Evolutionary conservation across 2,329 filamentous ascomycete genomes (phyloP).

Genomic region (Ampelomyces quisqualis): DNA sequence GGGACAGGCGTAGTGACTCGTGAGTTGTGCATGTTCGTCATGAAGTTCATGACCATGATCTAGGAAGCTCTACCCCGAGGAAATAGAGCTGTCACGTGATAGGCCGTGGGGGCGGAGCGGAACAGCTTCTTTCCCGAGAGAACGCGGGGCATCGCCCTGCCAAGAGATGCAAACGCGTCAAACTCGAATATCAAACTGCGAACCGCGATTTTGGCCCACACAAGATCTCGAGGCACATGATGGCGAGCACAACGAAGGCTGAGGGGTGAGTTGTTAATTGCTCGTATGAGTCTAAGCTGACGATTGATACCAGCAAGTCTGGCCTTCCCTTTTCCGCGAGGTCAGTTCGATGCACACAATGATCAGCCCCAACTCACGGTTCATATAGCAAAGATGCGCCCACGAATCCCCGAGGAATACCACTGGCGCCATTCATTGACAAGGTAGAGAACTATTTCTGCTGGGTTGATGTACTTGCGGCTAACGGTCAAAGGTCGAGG

Average conservation of each 20-base stretch:
- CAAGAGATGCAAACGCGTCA: constrained; percentile 26
- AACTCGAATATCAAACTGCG: constrained; percentile 17
- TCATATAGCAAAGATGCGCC: constrained; percentile 47
- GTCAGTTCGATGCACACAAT: not conserved
- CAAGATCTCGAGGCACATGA: constrained; percentile 16
- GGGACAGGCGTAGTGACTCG: not conserved
- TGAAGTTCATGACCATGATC: constrained; percentile 4
- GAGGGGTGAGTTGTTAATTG: constrained; percentile 29
- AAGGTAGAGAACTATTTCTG: constrained; percentile 49
- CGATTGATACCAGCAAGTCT: not conserved
- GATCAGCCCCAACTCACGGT: not conserved
- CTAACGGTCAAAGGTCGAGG: constrained; percentile 67
- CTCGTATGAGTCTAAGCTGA: too few species aligned
- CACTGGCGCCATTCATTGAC: constrained; percentile 81
- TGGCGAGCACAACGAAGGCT: constrained; percentile 32
- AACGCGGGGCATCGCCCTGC: constrained; percentile 16
- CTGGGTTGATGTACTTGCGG: too few species aligned
- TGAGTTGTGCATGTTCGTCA: not conserved
- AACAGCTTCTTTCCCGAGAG: too few species aligned
- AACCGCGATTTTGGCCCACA: too few species aligned
- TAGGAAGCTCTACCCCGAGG: not conserved
- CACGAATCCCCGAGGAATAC: constrained; percentile 81
- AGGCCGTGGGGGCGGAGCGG: constrained; percentile 2
- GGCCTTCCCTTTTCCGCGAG: not conserved
- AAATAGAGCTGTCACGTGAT: constrained; percentile 3